phyloP scores from a whole-genome alignment of 2,329 filamentous ascomycete species.

The Ophiocordyceps unilateralis region DNA sequence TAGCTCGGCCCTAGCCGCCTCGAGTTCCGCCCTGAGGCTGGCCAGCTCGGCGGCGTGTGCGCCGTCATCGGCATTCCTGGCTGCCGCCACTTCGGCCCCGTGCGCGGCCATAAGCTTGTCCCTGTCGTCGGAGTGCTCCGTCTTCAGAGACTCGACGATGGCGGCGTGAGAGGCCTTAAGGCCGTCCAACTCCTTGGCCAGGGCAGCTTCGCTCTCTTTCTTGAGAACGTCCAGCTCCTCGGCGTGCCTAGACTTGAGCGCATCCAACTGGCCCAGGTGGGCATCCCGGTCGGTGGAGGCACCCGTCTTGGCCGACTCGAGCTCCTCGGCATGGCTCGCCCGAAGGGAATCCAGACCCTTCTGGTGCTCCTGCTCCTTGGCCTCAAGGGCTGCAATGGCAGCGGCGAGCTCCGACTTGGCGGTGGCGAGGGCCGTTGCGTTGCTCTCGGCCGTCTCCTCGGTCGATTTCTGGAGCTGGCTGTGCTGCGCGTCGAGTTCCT shows the following conservation, averaged over 20 bases:
- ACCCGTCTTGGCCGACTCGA: constrained; percentile 37
- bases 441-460: constrained; percentile 17
- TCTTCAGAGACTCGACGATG: constrained; percentile 23
- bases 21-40: constrained; percentile 13
- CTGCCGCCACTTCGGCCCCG: constrained; percentile 12
- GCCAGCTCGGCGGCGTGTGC: constrained; percentile 15
- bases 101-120: constrained; percentile 15
- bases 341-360: constrained; percentile 36
- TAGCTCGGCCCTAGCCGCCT: constrained; percentile 25
- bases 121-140: constrained; percentile 20
- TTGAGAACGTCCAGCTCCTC: constrained; percentile 28
- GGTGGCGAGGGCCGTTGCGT: constrained; percentile 24
- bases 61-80: constrained; percentile 13
- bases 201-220: constrained; percentile 20
- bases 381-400: constrained; percentile 27
- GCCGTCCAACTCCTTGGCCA: constrained; percentile 22
- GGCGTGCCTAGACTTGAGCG: constrained; percentile 36
- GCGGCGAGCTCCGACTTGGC: constrained; percentile 25
- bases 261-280: constrained; percentile 31
- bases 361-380: constrained; percentile 34
- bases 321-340: constrained; percentile 38
- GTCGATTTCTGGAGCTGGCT: constrained; percentile 26
- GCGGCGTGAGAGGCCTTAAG: constrained; percentile 27
- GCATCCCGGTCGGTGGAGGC: constrained; percentile 31
- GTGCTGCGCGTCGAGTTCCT: constrained; percentile 41